Evolutionary conservation across 192 early-diverging fungal genomes (phyloP).

Genomic region (Coemansia sp.): DNA sequence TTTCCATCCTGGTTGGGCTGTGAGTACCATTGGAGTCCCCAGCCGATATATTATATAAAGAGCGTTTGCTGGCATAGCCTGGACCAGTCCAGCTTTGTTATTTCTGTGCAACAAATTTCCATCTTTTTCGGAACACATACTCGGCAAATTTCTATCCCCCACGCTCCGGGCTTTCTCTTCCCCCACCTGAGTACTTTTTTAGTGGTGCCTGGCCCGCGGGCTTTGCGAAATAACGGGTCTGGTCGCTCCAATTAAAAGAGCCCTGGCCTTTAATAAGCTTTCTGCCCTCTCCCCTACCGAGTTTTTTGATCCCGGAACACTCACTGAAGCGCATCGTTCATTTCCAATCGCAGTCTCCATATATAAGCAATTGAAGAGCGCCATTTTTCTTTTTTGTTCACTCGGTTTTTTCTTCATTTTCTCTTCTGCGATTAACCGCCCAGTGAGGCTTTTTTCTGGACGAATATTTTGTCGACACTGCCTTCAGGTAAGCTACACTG

Average conservation of each 20-base stretch:
- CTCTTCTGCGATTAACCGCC: slow-evolving; percentile 4
- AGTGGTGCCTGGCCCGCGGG: slow-evolving; percentile 11
- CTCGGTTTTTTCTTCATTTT: background rate
- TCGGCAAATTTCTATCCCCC: background rate
- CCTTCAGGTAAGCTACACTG: slow-evolving; percentile 2
- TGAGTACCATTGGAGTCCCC: background rate
- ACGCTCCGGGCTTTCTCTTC: background rate
- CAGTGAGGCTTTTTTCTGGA: slow-evolving; percentile 4
- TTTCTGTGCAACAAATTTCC: background rate
- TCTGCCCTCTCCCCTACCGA: background rate
- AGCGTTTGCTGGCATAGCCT: background rate
- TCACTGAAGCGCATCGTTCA: background rate
- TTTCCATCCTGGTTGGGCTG: background rate
- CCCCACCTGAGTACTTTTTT: background rate
- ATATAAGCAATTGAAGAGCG: background rate
- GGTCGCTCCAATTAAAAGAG: slow-evolving; percentile 14
- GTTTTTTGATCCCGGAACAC: background rate
- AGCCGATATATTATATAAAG: background rate
- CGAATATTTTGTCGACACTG: slow-evolving; percentile 2
- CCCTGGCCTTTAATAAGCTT: slow-evolving; percentile 5
- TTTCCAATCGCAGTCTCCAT: slow-evolving; percentile 1
- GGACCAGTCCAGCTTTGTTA: background rate
- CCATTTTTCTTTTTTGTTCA: background rate
- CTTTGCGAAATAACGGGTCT: slow-evolving; percentile 8
- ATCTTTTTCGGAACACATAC: background rate